Evolutionary conservation across 2,329 filamentous ascomycete genomes (phyloP).

Genomic region (Cadophora malorum): DNA sequence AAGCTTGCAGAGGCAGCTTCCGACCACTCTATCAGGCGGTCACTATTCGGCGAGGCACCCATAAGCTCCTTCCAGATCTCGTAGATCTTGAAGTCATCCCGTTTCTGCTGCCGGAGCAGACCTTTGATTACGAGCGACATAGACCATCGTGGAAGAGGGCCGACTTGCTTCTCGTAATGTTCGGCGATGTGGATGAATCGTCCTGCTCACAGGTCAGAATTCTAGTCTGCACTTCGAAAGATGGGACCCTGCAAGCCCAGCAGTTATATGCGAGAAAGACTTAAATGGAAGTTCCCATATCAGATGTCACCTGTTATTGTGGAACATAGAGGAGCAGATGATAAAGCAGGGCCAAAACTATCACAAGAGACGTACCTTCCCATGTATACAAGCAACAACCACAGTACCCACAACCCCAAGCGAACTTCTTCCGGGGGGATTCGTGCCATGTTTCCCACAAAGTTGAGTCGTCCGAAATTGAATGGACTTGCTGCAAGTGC

Average conservation of each 20-base stretch:
- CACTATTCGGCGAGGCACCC: constrained; percentile 19
- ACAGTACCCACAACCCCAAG: constrained; percentile 41
- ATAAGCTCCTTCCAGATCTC: constrained; percentile 32
- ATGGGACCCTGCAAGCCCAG: not conserved
- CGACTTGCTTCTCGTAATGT: constrained; percentile 37
- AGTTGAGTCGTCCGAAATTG: constrained; percentile 23
- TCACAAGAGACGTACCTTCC: constrained; percentile 33
- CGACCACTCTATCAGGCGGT: constrained; percentile 30
- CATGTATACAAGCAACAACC: constrained; percentile 34
- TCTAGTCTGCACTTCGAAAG: not conserved
- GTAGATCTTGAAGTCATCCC: constrained; percentile 30
- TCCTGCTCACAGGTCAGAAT: constrained; percentile 21
- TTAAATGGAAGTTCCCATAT: not conserved
- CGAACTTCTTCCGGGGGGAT: constrained; percentile 31
- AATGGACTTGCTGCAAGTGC: constrained; percentile 36
- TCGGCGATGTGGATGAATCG: constrained; percentile 36
- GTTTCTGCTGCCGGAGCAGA: constrained; percentile 33
- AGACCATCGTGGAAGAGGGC: constrained; percentile 30
- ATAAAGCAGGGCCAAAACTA: constrained; percentile 1
- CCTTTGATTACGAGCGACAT: constrained; percentile 35
- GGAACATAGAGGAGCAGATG: not conserved
- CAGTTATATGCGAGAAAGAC: not conserved
- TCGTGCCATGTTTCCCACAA: constrained; percentile 36
- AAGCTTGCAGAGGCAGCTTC: constrained; percentile 27
- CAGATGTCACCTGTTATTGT: not conserved